Evolutionary conservation across 2,329 filamentous ascomycete species (phyloP), one percentile per base, ranked within the genome.

Genomic region (Dactylella cylindrospora): DNA sequence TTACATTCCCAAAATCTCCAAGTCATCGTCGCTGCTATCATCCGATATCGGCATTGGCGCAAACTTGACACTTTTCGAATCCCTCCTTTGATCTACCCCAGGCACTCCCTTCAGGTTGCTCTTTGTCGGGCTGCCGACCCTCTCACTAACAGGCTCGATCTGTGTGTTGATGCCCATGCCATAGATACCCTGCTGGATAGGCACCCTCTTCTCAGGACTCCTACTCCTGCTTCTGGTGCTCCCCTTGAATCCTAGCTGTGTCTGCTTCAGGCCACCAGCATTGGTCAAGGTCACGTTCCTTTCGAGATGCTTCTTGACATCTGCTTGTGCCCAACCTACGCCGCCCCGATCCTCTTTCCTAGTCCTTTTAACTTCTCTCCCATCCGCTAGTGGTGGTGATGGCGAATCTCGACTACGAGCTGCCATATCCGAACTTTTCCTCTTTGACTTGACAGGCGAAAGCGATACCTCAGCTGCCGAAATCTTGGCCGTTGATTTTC

Each of bases 1-100:
- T 50, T 19, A 50, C 44, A 61, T 61, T n/a, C 47, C 47, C 29
- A 62, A 33, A 33, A 62, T 62, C 44, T 62, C 57, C 19, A 62
- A 38, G 40, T 62, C 57, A 43, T 62, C 57, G 10, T 62, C 57
- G 13, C 57, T 62, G 29, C 50, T 44, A 45, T 62, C 57, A 13
- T 41, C 43, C 29, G 23, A 29, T 12, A 25, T 38, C 15, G 57
- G 49, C 23, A 53, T 39, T 4, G 41, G 31, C 32, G 57, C 57
- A 40, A 62, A 62, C 39, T 46, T 62, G 8, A 62, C 57, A 5
- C 29, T 49, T 15, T 62, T 62, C 9, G 43, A 49, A 44, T 62
- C 57, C 31, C 49, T 36, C 31, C 43, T 47, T 25, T 40, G 22
- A 10, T 8, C 36, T 10, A 32, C 17, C 19, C 25, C 26, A 5